A percentile compares a stretch with the other conserved stretches of the same genome.
Evolutionary conservation across 1,284 basidiomycete genomes (phyloP).

Genomic region (Somion occarium): DNA sequence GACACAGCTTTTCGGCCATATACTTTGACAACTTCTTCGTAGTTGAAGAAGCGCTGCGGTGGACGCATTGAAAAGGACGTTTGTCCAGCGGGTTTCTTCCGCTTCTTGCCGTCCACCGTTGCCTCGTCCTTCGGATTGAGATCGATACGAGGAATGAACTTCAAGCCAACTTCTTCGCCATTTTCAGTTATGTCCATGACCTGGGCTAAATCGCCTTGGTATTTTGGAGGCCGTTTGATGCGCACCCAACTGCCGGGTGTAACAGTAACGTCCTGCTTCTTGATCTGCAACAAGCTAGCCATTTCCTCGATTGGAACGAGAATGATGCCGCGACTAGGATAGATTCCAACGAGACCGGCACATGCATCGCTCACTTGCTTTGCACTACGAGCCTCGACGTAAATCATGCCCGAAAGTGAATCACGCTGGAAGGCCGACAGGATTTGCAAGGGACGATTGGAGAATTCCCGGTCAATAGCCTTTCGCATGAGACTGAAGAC

Average conservation of each 20-base stretch:
- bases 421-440: constrained; percentile 94
- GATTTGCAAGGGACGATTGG: constrained; percentile 76
- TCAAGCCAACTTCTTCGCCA: constrained; percentile 90
- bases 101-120: constrained; percentile 61
- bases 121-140: constrained; percentile 83
- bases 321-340: constrained; percentile 73
- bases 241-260: constrained; percentile 93
- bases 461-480: constrained; percentile 75
- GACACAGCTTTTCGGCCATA: constrained; percentile 78
- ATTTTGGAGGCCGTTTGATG: constrained; percentile 83
- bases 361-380: constrained; percentile 86
- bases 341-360: constrained; percentile 90
- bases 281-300: constrained; percentile 94
- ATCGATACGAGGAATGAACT: constrained; percentile 96
- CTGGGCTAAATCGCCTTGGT: constrained; percentile 93
- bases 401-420: constrained; percentile 92
- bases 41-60: constrained; percentile 90
- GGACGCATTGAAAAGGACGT: constrained; percentile 62
- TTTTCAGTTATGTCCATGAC: constrained; percentile 93
- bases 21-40: constrained; percentile 87
- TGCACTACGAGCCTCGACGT: constrained; percentile 89
- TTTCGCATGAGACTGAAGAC: constrained; percentile 95
- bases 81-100: constrained; percentile 48
- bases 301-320: constrained; percentile 98
- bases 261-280: constrained; percentile 88